A percentile compares a stretch with the other conserved stretches of the same genome.
These are phyloP conservation scores for Penicillium samsonianum DNA, from an alignment of 495 filamentous ascomycete genomes.

Conservation along the genomic window DNA sequence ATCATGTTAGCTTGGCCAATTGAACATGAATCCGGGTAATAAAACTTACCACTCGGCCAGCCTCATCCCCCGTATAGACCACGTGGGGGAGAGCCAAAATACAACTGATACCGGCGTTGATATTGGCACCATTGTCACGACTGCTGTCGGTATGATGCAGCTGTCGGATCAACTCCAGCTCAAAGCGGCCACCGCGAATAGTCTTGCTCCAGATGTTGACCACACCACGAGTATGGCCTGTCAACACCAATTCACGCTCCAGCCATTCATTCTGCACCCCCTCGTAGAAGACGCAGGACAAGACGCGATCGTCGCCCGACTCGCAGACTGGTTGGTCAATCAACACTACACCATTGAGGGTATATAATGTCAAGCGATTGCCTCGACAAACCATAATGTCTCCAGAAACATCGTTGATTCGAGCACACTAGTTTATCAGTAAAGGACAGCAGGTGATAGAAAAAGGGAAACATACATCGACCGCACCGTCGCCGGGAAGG, in stretches of 20 bases:
- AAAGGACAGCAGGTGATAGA: neutral
- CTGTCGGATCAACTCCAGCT: slow-evolving; percentile 66
- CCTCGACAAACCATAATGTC: slow-evolving; percentile 83
- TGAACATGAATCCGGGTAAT: neutral
- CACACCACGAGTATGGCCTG: slow-evolving; percentile 79
- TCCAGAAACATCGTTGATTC: slow-evolving; percentile 86
- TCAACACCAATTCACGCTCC: slow-evolving; percentile 82
- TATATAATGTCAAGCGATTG: slow-evolving; percentile 73
- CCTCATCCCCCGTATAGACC: slow-evolving; percentile 93
- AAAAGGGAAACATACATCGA: slow-evolving; percentile 47
- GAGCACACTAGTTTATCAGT: slow-evolving; percentile 63
- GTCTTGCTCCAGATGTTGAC: slow-evolving; percentile 73
- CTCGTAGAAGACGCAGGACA: slow-evolving; percentile 90
- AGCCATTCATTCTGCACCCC: slow-evolving; percentile 90
- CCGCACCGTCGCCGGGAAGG: slow-evolving; percentile 54
- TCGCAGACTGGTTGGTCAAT: slow-evolving; percentile 78
- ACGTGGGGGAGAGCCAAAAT: slow-evolving; percentile 79
- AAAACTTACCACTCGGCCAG: slow-evolving; percentile 71
- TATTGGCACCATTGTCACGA: slow-evolving; percentile 72
- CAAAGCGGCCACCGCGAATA: slow-evolving; percentile 53
- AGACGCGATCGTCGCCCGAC: slow-evolving; percentile 68
- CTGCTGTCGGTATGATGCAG: slow-evolving; percentile 79
- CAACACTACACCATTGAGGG: slow-evolving; percentile 80
- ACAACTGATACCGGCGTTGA: slow-evolving; percentile 80
- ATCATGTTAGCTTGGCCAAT: slow-evolving; percentile 24